Base-by-base conservation (phyloP, 1,284 basidiomycete genomes). In the Papiliotrema laurentii region DNA sequence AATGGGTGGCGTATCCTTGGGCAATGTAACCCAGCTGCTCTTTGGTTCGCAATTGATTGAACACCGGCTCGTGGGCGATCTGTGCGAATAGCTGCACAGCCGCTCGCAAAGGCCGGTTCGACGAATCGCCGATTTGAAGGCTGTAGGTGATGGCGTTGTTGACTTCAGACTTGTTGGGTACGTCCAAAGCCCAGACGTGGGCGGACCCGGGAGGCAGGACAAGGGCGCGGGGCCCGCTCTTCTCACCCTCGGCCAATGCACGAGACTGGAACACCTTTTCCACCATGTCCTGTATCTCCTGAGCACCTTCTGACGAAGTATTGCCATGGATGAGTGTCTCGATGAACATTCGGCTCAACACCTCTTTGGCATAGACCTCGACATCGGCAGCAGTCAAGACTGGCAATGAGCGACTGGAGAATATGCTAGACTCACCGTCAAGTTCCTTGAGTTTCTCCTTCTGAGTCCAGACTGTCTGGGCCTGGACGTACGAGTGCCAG, bases 21-120 rank as follows among this genome's bases (percentile, higher is more conserved):
- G 91, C 89, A 43, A 94, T 80, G 69, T 99, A 98, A 11, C 96
- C 96, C 0, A 99, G 80, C 72, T 98, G 96, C 70, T 98, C 91
- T 70, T 92, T 85, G 2, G 94, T 97, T n/a, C 96, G 84, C 35
- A 99, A 80, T 31, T 86, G 78, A 66, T 96, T 86, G 75, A 98
- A 99, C n/a, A 86, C 81, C 0, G 94, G 93, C 64, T 98, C 96
- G 10, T 80, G 77, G 30, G 90, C 77, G 53, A 96, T 86, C 63
- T 91, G 90, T 0, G 80, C 79, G 21, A 80, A 72, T 1, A 79
- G 58, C 11, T 69, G 58, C 3, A 75, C 57, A 28, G 64, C 59
- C 6, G 69, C 66, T 14, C 76, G 69, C 14, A 73, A 52, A 4
- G 43, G 67, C 25, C 80, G 77, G 42, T 91, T 89, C 28, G 64